Conservation (phyloP, 306 rosid genomes). For the Cicer bijugum region DNA sequence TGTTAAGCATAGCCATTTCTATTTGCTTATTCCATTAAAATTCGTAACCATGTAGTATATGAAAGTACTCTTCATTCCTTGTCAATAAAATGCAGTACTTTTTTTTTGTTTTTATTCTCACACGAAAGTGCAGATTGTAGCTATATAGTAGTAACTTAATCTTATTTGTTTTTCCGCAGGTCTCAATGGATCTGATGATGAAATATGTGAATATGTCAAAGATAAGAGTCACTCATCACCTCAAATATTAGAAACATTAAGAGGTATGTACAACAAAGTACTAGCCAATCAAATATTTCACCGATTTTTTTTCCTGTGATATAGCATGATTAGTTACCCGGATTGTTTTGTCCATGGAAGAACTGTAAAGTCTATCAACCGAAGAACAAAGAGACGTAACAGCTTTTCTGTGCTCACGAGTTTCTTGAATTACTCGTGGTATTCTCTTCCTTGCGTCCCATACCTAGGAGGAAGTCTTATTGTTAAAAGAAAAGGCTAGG, state of each 20-base stretch:
- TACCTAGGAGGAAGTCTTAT: conserved; percentile 55
- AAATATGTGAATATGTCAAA: conserved; percentile 7
- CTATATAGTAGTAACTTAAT: conserved; percentile 8
- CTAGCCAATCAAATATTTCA: conserved; percentile 26
- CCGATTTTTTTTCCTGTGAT: conserved; percentile 30
- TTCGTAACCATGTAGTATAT: not conserved
- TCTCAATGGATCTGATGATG: conserved; percentile 7
- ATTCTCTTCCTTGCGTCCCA: conserved; percentile 81
- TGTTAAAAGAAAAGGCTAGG: conserved; percentile 26
- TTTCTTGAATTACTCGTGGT: conserved; percentile 77
- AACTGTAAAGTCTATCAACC: conserved; percentile 72
- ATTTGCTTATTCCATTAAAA: conserved; percentile 15
- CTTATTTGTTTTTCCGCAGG: conserved; percentile 20
- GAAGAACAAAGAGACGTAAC: conserved; percentile 75
- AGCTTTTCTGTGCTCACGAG: conserved; percentile 78
- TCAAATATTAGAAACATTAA: conserved; percentile 29
- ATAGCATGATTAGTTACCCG: conserved; percentile 57
- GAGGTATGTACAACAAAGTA: not conserved
- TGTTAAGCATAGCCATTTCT: not conserved
- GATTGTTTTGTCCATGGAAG: conserved; percentile 89
- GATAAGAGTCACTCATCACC: conserved; percentile 6
- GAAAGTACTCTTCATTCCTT: not conserved
- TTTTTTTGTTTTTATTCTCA: not conserved
- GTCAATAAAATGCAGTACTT: not conserved
- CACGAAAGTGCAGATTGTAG: not conserved